phyloP scores from a whole-genome alignment of 441 rosid species.

The Pelargonium australe region DNA sequence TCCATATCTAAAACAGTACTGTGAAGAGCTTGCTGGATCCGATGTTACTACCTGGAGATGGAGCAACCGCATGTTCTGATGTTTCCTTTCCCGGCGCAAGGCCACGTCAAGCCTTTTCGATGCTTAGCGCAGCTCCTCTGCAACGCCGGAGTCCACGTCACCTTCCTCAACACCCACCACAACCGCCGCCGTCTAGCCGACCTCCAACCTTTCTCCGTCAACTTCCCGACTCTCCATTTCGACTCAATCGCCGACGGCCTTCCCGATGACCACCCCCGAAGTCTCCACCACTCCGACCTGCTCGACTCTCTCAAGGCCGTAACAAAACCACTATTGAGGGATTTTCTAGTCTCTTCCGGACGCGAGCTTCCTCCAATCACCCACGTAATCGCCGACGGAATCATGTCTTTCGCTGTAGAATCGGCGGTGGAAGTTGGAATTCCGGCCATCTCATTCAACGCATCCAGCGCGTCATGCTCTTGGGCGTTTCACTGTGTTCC shows the following conservation, averaged over 20 bases:
- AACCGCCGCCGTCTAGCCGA: conserved; percentile 18
- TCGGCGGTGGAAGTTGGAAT: conserved; percentile 25
- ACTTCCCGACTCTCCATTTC: conserved; percentile 12
- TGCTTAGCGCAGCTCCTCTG: conserved; percentile 29
- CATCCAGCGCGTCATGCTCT: conserved; percentile 31
- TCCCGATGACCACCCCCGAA: not conserved
- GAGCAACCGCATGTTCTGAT: conserved; percentile 22
- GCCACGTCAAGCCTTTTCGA: conserved; percentile 32
- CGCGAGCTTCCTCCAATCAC: conserved; percentile 17
- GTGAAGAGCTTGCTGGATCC: too few species aligned
- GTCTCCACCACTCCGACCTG: conserved; percentile 17
- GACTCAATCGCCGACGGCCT: conserved; percentile 16
- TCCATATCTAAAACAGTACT: too few species aligned
- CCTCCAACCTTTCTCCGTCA: not conserved
- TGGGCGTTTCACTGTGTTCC: conserved; percentile 20
- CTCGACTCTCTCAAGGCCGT: conserved; percentile 17
- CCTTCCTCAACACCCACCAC: conserved; percentile 20
- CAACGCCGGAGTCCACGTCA: conserved; percentile 23
- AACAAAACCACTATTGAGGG: too few species aligned
- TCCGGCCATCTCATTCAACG: conserved; percentile 26
- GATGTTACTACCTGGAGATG: too few species aligned
- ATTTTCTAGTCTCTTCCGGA: not conserved
- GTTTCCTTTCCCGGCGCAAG: conserved; percentile 31
- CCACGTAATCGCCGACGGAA: conserved; percentile 23
- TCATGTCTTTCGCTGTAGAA: conserved; percentile 19